Evolutionary conservation across 768 basidiomycete genomes (phyloP), one percentile per base, ranked within the genome.

Genomic region (Russula earlei): DNA sequence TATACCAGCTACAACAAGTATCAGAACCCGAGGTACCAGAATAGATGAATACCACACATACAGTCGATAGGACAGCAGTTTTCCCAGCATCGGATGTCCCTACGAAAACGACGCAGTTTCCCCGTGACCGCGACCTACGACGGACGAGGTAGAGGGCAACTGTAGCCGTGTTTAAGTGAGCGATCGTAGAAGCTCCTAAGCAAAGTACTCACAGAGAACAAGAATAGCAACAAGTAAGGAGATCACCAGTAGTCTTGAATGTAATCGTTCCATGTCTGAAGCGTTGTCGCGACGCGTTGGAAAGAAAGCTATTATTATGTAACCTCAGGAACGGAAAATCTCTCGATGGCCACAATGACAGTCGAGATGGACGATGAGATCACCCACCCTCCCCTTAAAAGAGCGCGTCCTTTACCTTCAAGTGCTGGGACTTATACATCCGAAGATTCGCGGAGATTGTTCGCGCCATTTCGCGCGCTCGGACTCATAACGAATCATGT

Each of bases 391-490:
- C 52, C 57, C n/a, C 34, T 19, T 10, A 58, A 58, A 49, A 49
- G 29, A 49, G 47, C 19, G 11, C 52, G 57, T 36, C n/a, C 49
- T 57, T 52, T 45, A 22, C 15, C 22, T 29, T 31, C 43, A 45
- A 59, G 20, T 50, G 20, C 37, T 22, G 27, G 5, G 33, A 22
- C 5, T 19, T 2, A 8, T 5, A 14, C 54, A 10, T 44, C 37
- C 11, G 17, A 20, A 29, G 45, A 54, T 36, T 63, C 66, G n/a
- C 66, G 67, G 15, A 68, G 68, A 33, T 68, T 99, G 40, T 98
- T 95, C 67, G 89, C 85, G 5, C 95, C 96, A 4, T 99, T 98
- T 67, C 81, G 96, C 56, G 93, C 93, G 7, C 80, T 99, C n/a
- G 95, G 96, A 25, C 80, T 92, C 55, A 80, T 98, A 65, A 91